Base-by-base conservation (phyloP, 2,329 filamentous ascomycete genomes). In the Fusarium nisikadoi region DNA sequence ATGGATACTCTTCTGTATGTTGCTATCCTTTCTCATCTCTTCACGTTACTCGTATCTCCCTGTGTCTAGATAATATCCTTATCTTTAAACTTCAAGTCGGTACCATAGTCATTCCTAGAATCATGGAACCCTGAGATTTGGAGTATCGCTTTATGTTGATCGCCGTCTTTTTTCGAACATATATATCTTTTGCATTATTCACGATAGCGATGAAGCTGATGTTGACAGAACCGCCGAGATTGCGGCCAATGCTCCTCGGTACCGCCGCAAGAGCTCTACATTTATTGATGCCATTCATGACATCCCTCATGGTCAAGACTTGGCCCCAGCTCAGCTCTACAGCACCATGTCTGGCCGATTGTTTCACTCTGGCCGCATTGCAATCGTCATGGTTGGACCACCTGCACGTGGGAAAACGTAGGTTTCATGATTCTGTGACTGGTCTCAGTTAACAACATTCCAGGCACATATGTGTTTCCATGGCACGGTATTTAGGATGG, bases 231-330 rank as follows among this genome's bases (percentile, higher is more conserved):
- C 95, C 50, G 94, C 94, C 78, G 94, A 98, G 80, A 93, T 97
- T 76, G 94, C 95, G 81, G 94, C 93, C 74, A 97, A 93, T 81
- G 94, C 95, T 66, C 94, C 94, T 65, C 91, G 93, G 75, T 97
- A 97, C 81, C 92, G 95, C 72, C 92, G 96, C 77, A 93, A 94
- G 83, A 98, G 95, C 77, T 98, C 94, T 75, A 98, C 95, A 41
- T 97, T 97, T 81, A 95, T 98, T 77, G 96, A 98, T 86, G 95
- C 94, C 73, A 98, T 98, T 77, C 95, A 98, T 83, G 95, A 98
- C 85, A 87, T 97, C 59, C 90, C 93, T 13, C 92, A 95, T 79
- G 94, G 94, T 77, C 83, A 85, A 71, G 86, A 95, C 76, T 90
- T 97, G 89, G 96, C 96, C 9, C 96, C 96, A 35, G 96, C 96